Conservation (phyloP, 441 rosid genomes). For the Bruguiera hainesii region DNA sequence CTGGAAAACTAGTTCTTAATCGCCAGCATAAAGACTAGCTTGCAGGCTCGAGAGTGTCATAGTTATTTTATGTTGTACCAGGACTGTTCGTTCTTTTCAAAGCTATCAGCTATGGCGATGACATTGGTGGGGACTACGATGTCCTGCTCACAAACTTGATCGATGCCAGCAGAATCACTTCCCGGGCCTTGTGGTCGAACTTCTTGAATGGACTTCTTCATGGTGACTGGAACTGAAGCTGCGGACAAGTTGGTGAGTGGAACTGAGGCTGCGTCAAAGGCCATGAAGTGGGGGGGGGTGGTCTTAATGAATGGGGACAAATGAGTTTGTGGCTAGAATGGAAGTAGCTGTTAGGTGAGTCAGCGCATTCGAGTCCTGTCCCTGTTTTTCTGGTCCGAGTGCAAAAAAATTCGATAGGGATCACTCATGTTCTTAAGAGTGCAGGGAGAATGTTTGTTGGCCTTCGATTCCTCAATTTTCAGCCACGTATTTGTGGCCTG, state of each 20-base stretch:
- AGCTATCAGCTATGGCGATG: conserved; percentile 37
- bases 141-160: conserved; percentile 33
- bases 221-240: conserved; percentile 18
- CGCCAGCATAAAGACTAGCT: neutral
- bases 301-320: conserved; percentile 40
- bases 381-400: neutral
- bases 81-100: conserved; percentile 54
- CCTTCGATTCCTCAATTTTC: conserved; percentile 24
- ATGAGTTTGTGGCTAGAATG: conserved; percentile 48
- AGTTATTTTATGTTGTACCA: conserved; percentile 37
- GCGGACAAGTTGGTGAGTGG: neutral
- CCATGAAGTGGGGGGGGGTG: conserved; percentile 21
- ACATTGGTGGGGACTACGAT: conserved; percentile 41
- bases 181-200: conserved; percentile 31
- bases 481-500: conserved; percentile 25
- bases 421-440: neutral
- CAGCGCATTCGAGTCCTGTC: conserved; percentile 6
- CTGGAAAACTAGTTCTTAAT: neutral
- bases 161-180: conserved; percentile 31
- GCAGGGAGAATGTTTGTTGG: conserved; percentile 36
- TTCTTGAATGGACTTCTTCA: conserved; percentile 33
- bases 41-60: conserved; percentile 3
- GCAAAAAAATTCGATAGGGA: conserved; percentile 10
- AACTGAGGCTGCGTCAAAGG: neutral
- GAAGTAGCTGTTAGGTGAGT: conserved; percentile 15